Evolutionary conservation across 306 rosid genomes (phyloP).

Genomic region (Urtica urens): DNA sequence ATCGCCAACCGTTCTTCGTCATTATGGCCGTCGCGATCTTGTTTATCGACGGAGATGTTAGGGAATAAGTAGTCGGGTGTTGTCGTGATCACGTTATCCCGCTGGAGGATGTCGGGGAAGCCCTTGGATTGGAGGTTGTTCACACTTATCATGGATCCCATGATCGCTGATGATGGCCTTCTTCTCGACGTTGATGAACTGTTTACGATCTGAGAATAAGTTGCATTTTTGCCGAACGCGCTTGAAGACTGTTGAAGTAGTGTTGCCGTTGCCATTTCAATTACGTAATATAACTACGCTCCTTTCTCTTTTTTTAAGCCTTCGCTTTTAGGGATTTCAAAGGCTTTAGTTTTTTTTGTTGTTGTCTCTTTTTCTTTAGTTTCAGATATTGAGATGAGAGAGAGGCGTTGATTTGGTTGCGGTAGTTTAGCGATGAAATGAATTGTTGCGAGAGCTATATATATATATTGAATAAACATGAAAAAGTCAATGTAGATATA

Average conservation of each 20-base stretch:
- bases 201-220: no score
- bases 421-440: no score
- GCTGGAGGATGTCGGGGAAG: no score
- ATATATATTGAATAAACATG: no score
- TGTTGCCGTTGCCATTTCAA: no score
- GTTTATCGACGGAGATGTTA: background rate
- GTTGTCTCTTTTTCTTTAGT: background rate
- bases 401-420: background rate
- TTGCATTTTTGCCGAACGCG: no score
- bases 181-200: no score
- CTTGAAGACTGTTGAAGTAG: no score
- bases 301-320: background rate
- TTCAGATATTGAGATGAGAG: background rate
- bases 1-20: constrained; percentile 2
- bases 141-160: background rate
- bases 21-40: no score
- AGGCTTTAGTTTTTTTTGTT: background rate
- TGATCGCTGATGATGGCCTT: background rate
- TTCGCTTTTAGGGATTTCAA: background rate
- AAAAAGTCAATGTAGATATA: background rate
- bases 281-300: no score
- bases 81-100: no score
- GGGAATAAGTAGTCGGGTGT: background rate
- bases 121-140: constrained; percentile 10
- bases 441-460: no score